These are phyloP conservation scores for Hypoxylon crocopeplum DNA, from an alignment of 495 filamentous ascomycete genomes.

Conservation along the genomic window DNA sequence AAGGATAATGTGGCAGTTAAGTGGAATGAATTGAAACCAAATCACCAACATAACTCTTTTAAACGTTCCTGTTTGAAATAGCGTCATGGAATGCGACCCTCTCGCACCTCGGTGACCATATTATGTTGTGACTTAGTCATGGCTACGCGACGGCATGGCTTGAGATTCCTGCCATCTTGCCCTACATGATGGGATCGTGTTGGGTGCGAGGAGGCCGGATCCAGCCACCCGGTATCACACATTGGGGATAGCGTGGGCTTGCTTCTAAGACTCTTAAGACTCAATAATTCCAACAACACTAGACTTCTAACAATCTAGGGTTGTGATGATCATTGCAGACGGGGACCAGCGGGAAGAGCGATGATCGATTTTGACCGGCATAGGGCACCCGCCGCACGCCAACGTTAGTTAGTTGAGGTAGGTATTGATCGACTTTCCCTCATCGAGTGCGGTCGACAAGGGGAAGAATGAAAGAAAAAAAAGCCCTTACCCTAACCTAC, in stretches of 20 bases:
- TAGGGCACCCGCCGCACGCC: constrained; percentile 14
- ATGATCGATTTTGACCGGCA: constrained; percentile 21
- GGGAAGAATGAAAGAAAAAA: constrained; percentile 2
- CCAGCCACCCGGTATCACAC: constrained; percentile 14
- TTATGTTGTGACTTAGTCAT: no score
- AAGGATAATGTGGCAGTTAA: not conserved
- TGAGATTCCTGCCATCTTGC: not conserved
- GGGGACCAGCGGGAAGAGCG: constrained; percentile 27
- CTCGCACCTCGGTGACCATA: no score
- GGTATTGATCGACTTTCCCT: constrained; percentile 17
- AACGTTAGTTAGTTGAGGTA: not conserved
- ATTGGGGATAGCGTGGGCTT: constrained; percentile 16
- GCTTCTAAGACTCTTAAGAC: not conserved
- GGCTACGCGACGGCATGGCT: no score
- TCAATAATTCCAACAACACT: constrained; percentile 12
- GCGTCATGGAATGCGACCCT: no score
- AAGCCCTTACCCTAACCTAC: constrained; percentile 39
- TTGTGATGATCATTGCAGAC: constrained; percentile 33
- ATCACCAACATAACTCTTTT: not conserved
- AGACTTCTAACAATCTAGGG: constrained; percentile 17
- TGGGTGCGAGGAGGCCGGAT: constrained; percentile 7
- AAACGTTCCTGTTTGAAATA: no score
- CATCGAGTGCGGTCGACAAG: constrained; percentile 11
- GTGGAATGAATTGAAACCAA: not conserved
- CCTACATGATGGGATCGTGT: not conserved